Evolutionary conservation across 2,329 filamentous ascomycete species (phyloP), one percentile per base, ranked within the genome.

Genomic region (Claviceps fusiformis): DNA sequence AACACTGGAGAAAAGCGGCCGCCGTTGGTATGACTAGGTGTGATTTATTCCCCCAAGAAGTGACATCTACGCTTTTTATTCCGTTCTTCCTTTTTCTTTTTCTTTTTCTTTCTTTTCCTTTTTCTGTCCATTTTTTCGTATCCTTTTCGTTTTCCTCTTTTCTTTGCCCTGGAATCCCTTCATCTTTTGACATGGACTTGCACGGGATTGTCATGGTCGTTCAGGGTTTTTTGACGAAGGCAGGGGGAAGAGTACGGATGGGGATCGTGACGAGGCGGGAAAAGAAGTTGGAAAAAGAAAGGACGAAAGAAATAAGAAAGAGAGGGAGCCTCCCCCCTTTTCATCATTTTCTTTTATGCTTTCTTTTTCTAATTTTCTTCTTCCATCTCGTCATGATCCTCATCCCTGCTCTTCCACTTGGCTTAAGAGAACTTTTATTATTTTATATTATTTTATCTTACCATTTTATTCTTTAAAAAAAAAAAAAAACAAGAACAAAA

Each of bases 11-110:
- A 46, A 43, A 61, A 41, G 51, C 59, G 56, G 54, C 51, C 63
- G 1, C 58, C 62, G 19, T 33, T 62, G 46, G 60, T 62, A 41
- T 48, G 52, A 13, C 41, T 59, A 17, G 57, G 24, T 24, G 2
- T 24, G 53, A 11, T 57, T 56, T 2, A 53, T 54, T 10, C 56
- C 56, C 41, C 58, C 55, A 29, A 52, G 49, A 46, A 19, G 17
- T 56, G 51, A 51, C 46, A 39, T 1, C 19, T 2, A 29, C 3
- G 5, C 6, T 13, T 29, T 3, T 35, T 33, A 8, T 7, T 33
- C 37, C 19, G 9, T 24, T 24, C 24, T 24, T 24, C 24, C 24
- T 24, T 24, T 24, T 24, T 24, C 24, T 3, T 24, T 24, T 24
- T 2, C 24, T 24, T 24, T 3, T 24, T 24, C 24, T 24, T 24